A percentile compares a stretch with the other conserved stretches of the same genome.
phyloP scores from a whole-genome alignment of 2,329 filamentous ascomycete genomes.

The Coniosporium tulheliwenetii region DNA sequence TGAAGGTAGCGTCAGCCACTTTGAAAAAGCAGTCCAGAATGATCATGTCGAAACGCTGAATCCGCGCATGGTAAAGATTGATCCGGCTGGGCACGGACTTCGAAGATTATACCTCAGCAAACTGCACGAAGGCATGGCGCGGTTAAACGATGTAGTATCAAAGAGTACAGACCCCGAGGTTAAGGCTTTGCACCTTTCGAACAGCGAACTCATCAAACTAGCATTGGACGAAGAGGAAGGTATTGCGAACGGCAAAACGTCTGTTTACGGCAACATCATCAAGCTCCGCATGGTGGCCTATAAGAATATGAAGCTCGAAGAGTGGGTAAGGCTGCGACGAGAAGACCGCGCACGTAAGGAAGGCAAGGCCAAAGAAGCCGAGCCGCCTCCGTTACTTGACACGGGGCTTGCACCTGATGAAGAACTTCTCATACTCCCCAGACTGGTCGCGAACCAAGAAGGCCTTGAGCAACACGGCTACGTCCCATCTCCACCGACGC shows the following conservation, averaged over 20 bases:
- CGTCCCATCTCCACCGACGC: slow-evolving; percentile 50
- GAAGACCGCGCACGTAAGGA: slow-evolving; percentile 10
- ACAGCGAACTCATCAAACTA: slow-evolving; percentile 51
- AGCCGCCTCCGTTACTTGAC: slow-evolving; percentile 37
- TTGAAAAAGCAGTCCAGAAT: slow-evolving; percentile 21
- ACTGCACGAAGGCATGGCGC: slow-evolving; percentile 49
- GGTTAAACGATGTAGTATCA: slow-evolving; percentile 48
- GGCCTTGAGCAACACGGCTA: slow-evolving; percentile 59
- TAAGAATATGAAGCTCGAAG: slow-evolving; percentile 54
- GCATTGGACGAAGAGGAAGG: slow-evolving; percentile 68
- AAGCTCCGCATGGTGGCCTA: slow-evolving; percentile 65
- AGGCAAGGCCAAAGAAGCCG: slow-evolving; percentile 17
- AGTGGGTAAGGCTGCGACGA: slow-evolving; percentile 52
- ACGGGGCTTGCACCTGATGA: slow-evolving; percentile 55
- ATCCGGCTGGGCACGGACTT: slow-evolving; percentile 22
- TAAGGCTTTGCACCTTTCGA: slow-evolving; percentile 40
- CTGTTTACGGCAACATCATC: slow-evolving; percentile 70
- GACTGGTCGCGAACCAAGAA: slow-evolving; percentile 48
- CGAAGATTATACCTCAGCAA: slow-evolving; percentile 32
- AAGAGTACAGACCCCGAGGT: slow-evolving; percentile 35
- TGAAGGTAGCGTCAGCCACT: slow-evolving; percentile 6
- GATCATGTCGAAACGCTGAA: slow-evolving; percentile 33
- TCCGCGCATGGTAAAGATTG: slow-evolving; percentile 45
- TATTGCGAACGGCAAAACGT: slow-evolving; percentile 47
- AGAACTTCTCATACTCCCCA: slow-evolving; percentile 49